phyloP scores from a whole-genome alignment of 306 rosid species.

The Quercus mongolica region DNA sequence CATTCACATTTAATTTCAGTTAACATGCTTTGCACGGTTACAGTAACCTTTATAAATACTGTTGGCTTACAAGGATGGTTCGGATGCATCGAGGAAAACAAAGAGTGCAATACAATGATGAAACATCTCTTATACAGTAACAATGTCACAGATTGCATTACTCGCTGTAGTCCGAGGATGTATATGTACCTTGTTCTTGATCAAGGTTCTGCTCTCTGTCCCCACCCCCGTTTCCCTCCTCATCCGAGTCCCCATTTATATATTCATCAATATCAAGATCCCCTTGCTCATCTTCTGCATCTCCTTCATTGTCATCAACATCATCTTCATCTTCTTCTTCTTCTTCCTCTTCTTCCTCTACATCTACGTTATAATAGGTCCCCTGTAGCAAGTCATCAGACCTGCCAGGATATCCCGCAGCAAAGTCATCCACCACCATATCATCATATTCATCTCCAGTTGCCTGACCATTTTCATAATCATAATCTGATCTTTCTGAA shows the following conservation, averaged over 20 bases:
- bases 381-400: constrained; percentile 28
- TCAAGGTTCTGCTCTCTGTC: constrained; percentile 29
- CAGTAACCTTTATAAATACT: not conserved
- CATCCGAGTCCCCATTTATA: constrained; percentile 38
- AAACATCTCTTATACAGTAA: not conserved
- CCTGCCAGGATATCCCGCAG: constrained; percentile 26
- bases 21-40: not conserved
- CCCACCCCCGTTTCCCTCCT: constrained; percentile 22
- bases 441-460: constrained; percentile 35
- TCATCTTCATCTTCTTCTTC: not conserved
- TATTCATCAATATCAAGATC: constrained; percentile 39
- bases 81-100: not conserved
- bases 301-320: constrained; percentile 2
- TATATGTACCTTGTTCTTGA: constrained; percentile 15
- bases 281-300: constrained; percentile 16
- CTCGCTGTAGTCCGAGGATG: constrained; percentile 46
- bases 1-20: not conserved
- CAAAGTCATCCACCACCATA: constrained; percentile 28
- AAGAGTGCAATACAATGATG: not conserved
- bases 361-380: constrained; percentile 30
- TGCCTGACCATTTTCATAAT: constrained; percentile 37
- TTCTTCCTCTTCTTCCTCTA: constrained; percentile 22
- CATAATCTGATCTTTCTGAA: constrained; percentile 41
- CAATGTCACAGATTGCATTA: constrained; percentile 2
- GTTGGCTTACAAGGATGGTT: not conserved